Conservation (phyloP, 2,329 filamentous ascomycete species). For the Xylariaceae sp. region DNA sequence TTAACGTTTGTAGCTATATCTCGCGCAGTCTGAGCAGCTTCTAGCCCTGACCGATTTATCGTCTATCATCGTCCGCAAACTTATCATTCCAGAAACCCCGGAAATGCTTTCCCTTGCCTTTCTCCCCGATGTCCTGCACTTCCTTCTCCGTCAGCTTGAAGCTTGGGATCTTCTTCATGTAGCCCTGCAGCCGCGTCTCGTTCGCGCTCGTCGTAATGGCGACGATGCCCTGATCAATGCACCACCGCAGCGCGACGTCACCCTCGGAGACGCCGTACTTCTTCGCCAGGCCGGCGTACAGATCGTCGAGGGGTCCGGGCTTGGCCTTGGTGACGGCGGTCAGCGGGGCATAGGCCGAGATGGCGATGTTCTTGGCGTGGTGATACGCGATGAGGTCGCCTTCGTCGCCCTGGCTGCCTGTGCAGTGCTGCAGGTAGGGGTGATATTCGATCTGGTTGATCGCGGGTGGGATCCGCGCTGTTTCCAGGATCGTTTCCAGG, state of each 20-base stretch:
- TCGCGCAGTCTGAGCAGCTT: no score
- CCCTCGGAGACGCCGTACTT: conserved; percentile 56
- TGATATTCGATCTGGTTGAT: conserved; percentile 82
- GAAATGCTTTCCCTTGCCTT: conserved; percentile 57
- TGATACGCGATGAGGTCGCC: conserved; percentile 51
- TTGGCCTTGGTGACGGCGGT: conserved; percentile 38
- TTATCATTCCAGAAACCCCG: conserved; percentile 54
- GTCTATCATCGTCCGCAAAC: conserved; percentile 48
- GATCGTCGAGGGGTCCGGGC: conserved; percentile 48
- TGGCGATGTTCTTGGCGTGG: conserved; percentile 52
- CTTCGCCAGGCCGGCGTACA: conserved; percentile 45
- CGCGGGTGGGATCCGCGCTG: conserved; percentile 58
- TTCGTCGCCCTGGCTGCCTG: conserved; percentile 1
- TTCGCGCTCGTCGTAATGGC: conserved; percentile 57
- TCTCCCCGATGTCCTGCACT: conserved; percentile 49
- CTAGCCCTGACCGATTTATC: conserved; percentile 28
- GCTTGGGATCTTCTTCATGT: conserved; percentile 42
- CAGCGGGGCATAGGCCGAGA: conserved; percentile 53
- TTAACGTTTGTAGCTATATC: no score
- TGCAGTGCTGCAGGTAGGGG: conserved; percentile 65
- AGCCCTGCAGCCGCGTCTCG: conserved; percentile 53
- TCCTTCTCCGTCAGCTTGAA: conserved; percentile 60
- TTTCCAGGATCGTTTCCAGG: conserved; percentile 51
- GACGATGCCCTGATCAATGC: conserved; percentile 55
- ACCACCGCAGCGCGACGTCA: conserved; percentile 57